Evolutionary conservation across 176 grass and related monocot genomes (phyloP).

Genomic region (Carex cristatella): DNA sequence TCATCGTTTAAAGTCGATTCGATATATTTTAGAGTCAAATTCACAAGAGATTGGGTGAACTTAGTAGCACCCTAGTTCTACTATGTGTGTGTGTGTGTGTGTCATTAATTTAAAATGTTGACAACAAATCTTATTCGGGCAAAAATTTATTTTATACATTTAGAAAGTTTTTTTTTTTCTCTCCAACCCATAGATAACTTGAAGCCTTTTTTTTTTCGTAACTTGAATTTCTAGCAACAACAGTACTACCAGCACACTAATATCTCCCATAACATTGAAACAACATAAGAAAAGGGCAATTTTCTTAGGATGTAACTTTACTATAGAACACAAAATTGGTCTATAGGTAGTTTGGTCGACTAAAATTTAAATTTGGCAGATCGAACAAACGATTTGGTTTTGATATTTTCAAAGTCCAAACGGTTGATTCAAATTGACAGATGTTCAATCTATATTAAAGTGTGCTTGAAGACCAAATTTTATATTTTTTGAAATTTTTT

Average conservation of each 20-base stretch:
- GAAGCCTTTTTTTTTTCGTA: not conserved
- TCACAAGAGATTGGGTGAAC: no score
- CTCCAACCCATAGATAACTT: not conserved
- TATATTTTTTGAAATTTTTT: no score
- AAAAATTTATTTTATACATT: not conserved
- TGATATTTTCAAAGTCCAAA: no score
- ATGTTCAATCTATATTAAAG: no score
- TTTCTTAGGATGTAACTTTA: not conserved
- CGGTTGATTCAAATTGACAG: no score
- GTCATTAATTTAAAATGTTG: not conserved
- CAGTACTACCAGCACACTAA: not conserved
- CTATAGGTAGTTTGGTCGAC: not conserved
- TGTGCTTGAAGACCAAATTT: no score
- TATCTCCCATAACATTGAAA: not conserved
- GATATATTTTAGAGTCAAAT: no score
- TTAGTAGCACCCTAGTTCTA: no score
- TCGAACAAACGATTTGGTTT: no score
- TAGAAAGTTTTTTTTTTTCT: not conserved
- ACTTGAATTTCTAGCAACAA: not conserved
- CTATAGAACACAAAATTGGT: not conserved
- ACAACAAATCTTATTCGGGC: not conserved
- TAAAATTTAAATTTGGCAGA: not conserved
- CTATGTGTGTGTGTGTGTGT: no score
- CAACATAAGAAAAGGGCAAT: not conserved
- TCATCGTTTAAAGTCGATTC: no score